Evolutionary conservation across 2,329 filamentous ascomycete genomes (phyloP).

Genomic region (Ceratocystis diversiconidia): DNA sequence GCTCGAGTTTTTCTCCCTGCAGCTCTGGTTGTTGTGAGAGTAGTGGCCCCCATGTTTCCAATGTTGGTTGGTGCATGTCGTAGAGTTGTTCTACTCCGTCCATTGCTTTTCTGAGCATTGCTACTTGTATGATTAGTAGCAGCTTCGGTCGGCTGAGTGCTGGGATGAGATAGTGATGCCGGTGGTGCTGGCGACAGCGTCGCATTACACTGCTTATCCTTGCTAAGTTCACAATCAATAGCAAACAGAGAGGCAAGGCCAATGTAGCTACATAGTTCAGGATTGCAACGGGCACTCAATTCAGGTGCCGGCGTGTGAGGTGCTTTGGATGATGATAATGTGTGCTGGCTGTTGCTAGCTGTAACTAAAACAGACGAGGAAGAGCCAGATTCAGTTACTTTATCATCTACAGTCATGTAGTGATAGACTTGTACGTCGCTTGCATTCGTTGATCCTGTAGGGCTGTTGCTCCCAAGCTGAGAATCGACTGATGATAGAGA

Average conservation of each 20-base stretch:
- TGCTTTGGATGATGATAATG: not conserved
- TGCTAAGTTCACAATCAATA: not conserved
- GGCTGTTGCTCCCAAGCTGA: not conserved
- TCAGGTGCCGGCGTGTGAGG: not conserved
- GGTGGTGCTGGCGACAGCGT: not conserved
- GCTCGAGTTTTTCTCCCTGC: not conserved
- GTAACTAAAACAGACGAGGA: not conserved
- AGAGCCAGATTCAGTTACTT: not conserved
- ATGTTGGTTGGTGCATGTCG: no score
- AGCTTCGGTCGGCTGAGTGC: not conserved
- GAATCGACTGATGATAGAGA: not conserved
- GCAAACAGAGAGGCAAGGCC: not conserved
- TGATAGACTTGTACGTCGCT: not conserved
- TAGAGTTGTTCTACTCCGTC: not conserved
- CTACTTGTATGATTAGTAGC: not conserved
- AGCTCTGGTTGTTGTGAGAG: no score
- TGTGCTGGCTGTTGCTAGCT: not conserved
- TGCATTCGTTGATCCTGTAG: not conserved
- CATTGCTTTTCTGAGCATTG: not conserved
- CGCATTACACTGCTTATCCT: not conserved
- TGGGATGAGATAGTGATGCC: not conserved
- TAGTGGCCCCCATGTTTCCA: not conserved
- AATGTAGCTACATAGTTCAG: not conserved
- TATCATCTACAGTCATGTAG: not conserved
- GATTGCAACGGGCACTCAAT: not conserved